These are phyloP conservation scores for Sporothrix variecibatus DNA, from an alignment of 2,329 filamentous ascomycete species.

Conservation along the genomic window DNA sequence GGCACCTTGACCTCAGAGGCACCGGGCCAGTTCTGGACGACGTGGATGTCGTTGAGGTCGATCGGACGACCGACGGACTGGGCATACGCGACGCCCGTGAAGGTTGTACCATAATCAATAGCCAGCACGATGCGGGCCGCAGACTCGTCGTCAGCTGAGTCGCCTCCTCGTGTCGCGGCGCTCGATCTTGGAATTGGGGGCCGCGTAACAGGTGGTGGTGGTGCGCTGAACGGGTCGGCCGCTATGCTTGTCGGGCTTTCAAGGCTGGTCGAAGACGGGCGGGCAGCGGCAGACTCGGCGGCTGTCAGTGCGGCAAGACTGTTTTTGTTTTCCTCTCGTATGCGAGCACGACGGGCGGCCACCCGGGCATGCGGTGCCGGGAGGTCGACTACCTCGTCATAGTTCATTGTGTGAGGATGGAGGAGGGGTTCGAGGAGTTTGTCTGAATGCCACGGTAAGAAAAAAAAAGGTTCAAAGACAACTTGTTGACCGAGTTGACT, in stretches of 20 bases:
- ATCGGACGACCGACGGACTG: constrained; percentile 16
- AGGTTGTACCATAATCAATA: constrained; percentile 32
- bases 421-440: too few species aligned
- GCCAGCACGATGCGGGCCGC: constrained; percentile 27
- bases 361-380: constrained; percentile 26
- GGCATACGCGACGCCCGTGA: constrained; percentile 29
- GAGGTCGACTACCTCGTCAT: constrained; percentile 23
- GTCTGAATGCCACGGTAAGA: too few species aligned
- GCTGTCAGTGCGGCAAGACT: not conserved
- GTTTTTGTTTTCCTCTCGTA: constrained; percentile 10
- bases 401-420: constrained; percentile 9
- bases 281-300: not conserved
- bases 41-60: constrained; percentile 27
- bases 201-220: not conserved
- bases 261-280: not conserved
- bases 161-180: not conserved
- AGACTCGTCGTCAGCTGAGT: not conserved
- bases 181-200: not conserved
- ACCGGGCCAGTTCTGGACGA: constrained; percentile 28
- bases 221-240: not conserved
- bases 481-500: not conserved
- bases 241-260: not conserved
- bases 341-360: constrained; percentile 16
- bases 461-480: not conserved
- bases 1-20: constrained; percentile 28